phyloP scores from a whole-genome alignment of 495 filamentous ascomycete genomes.

The Aspergillus nidulans region DNA sequence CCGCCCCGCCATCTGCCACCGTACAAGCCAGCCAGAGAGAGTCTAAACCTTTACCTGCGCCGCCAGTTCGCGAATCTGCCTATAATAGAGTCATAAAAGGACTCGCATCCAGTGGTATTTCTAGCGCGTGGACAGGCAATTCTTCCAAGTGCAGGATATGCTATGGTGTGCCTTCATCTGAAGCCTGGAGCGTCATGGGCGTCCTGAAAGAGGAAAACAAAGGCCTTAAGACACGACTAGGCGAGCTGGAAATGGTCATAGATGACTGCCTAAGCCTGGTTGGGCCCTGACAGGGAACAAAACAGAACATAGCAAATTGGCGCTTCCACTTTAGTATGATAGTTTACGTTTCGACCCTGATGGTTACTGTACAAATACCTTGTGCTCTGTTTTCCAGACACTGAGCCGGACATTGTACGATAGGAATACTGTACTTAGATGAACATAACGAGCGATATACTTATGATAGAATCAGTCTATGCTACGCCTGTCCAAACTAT shows the following conservation, averaged over 20 bases:
- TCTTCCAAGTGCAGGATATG: conserved; percentile 53
- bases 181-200: conserved; percentile 68
- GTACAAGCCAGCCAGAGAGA: conserved; percentile 20
- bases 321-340: background rate
- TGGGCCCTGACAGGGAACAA: conserved; percentile 25
- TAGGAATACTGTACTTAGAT: conserved; percentile 5
- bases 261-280: conserved; percentile 69
- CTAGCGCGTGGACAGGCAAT: conserved; percentile 30
- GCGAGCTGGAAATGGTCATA: conserved; percentile 61
- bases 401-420: conserved; percentile 6
- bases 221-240: conserved; percentile 62
- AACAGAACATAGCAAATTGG: background rate
- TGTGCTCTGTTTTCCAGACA: conserved; percentile 4
- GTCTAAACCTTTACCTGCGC: conserved; percentile 12
- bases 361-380: conserved; percentile 13
- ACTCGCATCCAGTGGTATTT: conserved; percentile 32
- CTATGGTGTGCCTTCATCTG: conserved; percentile 55
- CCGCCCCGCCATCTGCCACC: conserved; percentile 24
- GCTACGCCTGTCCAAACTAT: no score
- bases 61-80: conserved; percentile 31
- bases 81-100: conserved; percentile 43
- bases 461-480: background rate
- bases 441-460: background rate
- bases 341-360: conserved; percentile 1
- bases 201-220: conserved; percentile 69